These are phyloP conservation scores for Neltuma alba DNA, from an alignment of 306 rosid species.

Conservation along the genomic window DNA sequence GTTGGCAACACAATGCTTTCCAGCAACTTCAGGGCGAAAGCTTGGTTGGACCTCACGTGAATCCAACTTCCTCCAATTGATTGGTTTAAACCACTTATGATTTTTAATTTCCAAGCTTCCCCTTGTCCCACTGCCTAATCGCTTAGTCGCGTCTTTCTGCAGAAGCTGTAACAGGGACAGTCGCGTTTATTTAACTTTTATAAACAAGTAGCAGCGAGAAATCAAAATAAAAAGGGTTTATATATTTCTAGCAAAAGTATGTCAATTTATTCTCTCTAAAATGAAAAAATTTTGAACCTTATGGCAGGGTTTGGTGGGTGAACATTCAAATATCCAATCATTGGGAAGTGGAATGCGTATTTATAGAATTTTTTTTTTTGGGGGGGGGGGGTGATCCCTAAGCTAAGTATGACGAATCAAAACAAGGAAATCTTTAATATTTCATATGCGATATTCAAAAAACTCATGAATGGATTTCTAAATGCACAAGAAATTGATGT, in stretches of 20 bases:
- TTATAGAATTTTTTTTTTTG: background rate
- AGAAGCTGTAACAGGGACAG: constrained; percentile 61
- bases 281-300: constrained; percentile 6
- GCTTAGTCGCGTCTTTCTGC: constrained; percentile 71
- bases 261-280: background rate
- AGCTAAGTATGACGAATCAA: background rate
- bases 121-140: constrained; percentile 68
- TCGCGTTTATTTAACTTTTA: constrained; percentile 3
- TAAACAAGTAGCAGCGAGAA: background rate
- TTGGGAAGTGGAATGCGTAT: background rate
- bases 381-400: background rate
- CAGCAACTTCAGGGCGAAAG: constrained; percentile 87
- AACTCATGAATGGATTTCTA: background rate
- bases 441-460: no score
- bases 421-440: no score
- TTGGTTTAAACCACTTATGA: constrained; percentile 92
- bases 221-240: background rate
- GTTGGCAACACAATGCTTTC: constrained; percentile 87
- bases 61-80: constrained; percentile 84
- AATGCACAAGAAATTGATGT: background rate
- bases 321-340: background rate
- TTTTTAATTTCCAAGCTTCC: constrained; percentile 79
- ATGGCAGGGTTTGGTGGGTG: background rate
- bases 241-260: background rate
- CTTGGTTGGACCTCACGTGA: constrained; percentile 81